phyloP scores from a whole-genome alignment of 305 asterid genomes.

The Fraxinus paxiana region DNA sequence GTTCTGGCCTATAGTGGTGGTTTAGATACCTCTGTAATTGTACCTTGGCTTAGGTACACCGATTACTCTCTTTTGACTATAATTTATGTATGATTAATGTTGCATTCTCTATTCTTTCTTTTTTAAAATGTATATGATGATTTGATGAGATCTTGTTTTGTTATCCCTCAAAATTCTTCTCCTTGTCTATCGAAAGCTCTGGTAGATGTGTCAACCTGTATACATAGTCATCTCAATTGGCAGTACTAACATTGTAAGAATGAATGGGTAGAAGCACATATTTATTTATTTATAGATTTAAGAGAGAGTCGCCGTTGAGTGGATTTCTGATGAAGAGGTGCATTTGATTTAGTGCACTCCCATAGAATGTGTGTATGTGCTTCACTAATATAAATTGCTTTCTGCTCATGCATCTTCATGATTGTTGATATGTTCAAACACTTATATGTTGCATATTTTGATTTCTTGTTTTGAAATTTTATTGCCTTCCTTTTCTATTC shows the following conservation, averaged over 20 bases:
- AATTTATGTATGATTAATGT: not conserved
- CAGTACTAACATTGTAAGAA: not conserved
- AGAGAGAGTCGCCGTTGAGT: not conserved
- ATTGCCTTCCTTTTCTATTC: not conserved
- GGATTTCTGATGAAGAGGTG: not conserved
- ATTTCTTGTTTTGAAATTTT: not conserved
- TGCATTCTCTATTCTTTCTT: not conserved
- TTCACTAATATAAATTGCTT: not conserved
- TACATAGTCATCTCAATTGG: not conserved
- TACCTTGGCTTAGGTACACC: slow-evolving; percentile 93
- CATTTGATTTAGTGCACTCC: not conserved
- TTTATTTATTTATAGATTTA: not conserved
- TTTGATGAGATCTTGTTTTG: not conserved
- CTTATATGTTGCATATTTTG: not conserved
- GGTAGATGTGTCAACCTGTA: not conserved
- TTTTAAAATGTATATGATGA: not conserved
- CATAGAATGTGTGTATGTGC: not conserved
- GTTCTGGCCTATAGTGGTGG: slow-evolving; percentile 97
- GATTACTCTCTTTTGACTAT: not conserved
- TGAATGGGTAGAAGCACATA: not conserved
- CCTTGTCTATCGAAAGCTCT: not conserved
- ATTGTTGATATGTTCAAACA: not conserved
- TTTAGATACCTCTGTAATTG: slow-evolving; percentile 91
- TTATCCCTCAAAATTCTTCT: not conserved
- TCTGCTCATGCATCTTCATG: not conserved